These are phyloP conservation scores for Candida nonsorbophila DNA, from an alignment of 805 yeast species.

Conservation along the genomic window DNA sequence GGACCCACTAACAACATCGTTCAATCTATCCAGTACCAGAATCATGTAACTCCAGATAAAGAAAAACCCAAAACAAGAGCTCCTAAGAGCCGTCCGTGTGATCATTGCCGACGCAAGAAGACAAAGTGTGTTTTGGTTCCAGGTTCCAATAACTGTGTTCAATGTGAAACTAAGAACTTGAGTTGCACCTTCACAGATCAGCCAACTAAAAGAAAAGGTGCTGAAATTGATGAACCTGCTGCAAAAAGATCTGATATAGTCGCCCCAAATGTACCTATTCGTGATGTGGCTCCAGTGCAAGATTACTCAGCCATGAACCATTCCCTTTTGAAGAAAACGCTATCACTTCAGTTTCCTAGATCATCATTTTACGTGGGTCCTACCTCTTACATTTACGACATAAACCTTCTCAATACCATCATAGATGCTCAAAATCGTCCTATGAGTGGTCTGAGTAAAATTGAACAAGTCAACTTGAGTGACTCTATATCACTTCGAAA, in stretches of 20 bases:
- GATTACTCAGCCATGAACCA: slow-evolving; percentile 63
- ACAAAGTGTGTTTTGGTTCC: slow-evolving; percentile 72
- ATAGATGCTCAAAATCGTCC: slow-evolving; percentile 25
- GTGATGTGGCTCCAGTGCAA: slow-evolving; percentile 56
- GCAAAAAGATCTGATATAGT: slow-evolving; percentile 14
- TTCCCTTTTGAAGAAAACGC: slow-evolving; percentile 60
- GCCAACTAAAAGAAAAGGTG: slow-evolving; percentile 36
- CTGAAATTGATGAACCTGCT: slow-evolving; percentile 5
- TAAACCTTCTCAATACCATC: slow-evolving; percentile 59
- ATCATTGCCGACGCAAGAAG: slow-evolving; percentile 76
- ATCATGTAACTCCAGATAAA: slow-evolving; percentile 13
- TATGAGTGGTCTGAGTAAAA: slow-evolving; percentile 26
- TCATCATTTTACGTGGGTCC: slow-evolving; percentile 88
- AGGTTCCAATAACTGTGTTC: slow-evolving; percentile 59
- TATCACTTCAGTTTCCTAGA: slow-evolving; percentile 81
- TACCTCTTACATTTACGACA: slow-evolving; percentile 73
- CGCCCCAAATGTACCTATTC: slow-evolving; percentile 39
- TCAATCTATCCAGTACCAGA: slow-evolving; percentile 27
- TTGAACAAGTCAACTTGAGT: slow-evolving; percentile 76
- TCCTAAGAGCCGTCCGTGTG: slow-evolving; percentile 85
- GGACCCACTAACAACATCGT: slow-evolving; percentile 16
- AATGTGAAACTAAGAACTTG: slow-evolving; percentile 69
- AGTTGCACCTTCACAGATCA: slow-evolving; percentile 72
- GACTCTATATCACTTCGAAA: slow-evolving; percentile 65
- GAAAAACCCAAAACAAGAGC: slow-evolving; percentile 34